phyloP scores from a whole-genome alignment of 2,329 filamentous ascomycete species.

The Venturiaceae sp. region DNA sequence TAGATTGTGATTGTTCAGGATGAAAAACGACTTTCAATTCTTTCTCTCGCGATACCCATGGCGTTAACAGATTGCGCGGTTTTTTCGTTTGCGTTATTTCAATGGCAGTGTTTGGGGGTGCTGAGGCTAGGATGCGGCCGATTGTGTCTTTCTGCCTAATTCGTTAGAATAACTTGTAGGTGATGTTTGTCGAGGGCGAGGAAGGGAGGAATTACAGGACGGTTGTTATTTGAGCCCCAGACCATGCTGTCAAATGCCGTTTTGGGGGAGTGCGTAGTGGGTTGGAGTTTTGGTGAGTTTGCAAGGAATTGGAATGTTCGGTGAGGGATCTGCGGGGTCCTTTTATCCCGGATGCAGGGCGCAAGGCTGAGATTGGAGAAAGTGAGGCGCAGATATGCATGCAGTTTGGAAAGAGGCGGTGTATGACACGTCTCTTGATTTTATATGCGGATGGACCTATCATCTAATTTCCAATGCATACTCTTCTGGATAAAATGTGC shows the following conservation, averaged over 20 bases:
- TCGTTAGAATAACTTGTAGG: neutral
- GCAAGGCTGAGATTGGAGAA: neutral
- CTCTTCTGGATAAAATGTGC: too few species aligned
- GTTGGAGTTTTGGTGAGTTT: too few species aligned
- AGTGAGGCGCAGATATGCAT: neutral
- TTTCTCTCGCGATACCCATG: neutral
- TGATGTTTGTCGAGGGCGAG: neutral
- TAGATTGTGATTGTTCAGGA: neutral
- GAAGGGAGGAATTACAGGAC: neutral
- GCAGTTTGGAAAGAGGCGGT: too few species aligned
- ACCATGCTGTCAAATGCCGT: too few species aligned
- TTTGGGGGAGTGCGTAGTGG: too few species aligned
- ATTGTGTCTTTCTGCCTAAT: neutral
- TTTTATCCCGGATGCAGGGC: neutral
- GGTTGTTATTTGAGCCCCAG: neutral
- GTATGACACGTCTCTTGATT: neutral
- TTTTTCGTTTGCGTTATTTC: neutral
- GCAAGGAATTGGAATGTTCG: too few species aligned
- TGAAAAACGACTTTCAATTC: neutral
- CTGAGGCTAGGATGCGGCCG: constrained; percentile 1
- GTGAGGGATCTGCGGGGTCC: neutral
- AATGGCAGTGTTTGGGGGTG: neutral
- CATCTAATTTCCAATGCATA: too few species aligned
- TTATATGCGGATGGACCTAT: too few species aligned
- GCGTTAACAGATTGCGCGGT: neutral